These are phyloP conservation scores for Ploettnerulaceae sp. DNA, from an alignment of 2,329 filamentous ascomycete genomes.

Conservation along the genomic window DNA sequence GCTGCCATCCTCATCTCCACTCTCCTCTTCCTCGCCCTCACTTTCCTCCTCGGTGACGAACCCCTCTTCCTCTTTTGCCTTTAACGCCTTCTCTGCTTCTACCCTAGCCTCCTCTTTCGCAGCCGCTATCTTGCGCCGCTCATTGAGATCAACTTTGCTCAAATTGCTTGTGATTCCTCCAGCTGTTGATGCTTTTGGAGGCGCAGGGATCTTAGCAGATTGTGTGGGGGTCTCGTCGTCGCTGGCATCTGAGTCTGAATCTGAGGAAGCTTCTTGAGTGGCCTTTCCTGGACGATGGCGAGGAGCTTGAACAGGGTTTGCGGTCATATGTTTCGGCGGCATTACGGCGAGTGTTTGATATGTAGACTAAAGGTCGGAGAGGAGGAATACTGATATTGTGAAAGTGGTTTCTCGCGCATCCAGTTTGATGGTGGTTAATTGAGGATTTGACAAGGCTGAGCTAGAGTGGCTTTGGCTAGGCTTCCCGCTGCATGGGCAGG, in stretches of 20 bases:
- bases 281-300: conserved; percentile 85
- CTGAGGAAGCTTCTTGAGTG: conserved; percentile 43
- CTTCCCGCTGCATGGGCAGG: conserved; percentile 13
- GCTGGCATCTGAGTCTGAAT: conserved; percentile 48
- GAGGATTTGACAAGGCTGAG: conserved; percentile 21
- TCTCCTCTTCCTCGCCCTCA: conserved; percentile 34
- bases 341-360: conserved; percentile 32
- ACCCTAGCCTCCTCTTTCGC: conserved; percentile 44
- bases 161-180: conserved; percentile 52
- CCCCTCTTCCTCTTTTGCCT: conserved; percentile 50
- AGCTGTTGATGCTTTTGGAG: conserved; percentile 53
- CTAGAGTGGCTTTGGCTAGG: conserved; percentile 11
- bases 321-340: conserved; percentile 86
- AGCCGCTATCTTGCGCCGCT: conserved; percentile 42
- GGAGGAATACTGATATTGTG: too few relatives aligned
- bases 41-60: conserved; percentile 49
- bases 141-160: conserved; percentile 48
- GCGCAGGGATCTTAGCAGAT: conserved; percentile 41
- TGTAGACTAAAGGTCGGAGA: background rate
- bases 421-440: too few relatives aligned
- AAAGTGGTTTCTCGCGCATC: too few relatives aligned
- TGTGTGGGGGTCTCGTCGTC: conserved; percentile 39
- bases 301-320: conserved; percentile 74
- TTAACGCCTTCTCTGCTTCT: conserved; percentile 40
- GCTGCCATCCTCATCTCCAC: conserved; percentile 33